phyloP scores from a whole-genome alignment of 495 filamentous ascomycete species.

The Achaetomiella virescens region DNA sequence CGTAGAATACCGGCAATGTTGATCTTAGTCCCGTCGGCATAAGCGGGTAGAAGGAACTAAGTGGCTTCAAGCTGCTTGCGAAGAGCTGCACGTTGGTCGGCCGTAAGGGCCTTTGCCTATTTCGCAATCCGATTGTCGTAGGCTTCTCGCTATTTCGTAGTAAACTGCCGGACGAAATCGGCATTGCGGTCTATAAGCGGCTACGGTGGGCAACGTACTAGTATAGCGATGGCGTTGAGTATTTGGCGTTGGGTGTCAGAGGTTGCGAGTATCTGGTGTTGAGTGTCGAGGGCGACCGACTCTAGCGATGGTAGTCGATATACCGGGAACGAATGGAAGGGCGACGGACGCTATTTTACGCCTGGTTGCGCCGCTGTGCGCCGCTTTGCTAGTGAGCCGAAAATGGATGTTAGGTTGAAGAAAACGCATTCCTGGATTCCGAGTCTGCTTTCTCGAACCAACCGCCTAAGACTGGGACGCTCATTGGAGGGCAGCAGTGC shows the following conservation, averaged over 20 bases:
- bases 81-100: constrained; percentile 10
- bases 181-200: constrained; percentile 1
- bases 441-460: not conserved
- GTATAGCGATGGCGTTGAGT: constrained; percentile 6
- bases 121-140: not conserved
- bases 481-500: constrained; percentile 4
- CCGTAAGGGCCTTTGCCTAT: constrained; percentile 1
- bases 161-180: constrained; percentile 16
- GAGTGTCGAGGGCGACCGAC: constrained; percentile 5
- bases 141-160: constrained; percentile 4
- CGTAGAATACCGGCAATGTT: constrained; percentile 17
- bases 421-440: constrained; percentile 2
- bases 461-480: not conserved
- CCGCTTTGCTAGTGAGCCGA: not conserved
- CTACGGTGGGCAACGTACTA: constrained; percentile 6
- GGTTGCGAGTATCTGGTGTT: not conserved
- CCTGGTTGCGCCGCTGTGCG: not conserved
- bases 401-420: constrained; percentile 1
- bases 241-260: too few relatives aligned
- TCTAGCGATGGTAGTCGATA: not conserved
- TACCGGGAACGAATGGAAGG: not conserved
- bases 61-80: constrained; percentile 5
- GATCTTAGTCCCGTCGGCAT: constrained; percentile 15
- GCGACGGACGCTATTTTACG: constrained; percentile 4
- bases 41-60: constrained; percentile 13